Evolutionary conservation across 495 filamentous ascomycete species (phyloP).

Genomic region (Annulohypoxylon nitens): DNA sequence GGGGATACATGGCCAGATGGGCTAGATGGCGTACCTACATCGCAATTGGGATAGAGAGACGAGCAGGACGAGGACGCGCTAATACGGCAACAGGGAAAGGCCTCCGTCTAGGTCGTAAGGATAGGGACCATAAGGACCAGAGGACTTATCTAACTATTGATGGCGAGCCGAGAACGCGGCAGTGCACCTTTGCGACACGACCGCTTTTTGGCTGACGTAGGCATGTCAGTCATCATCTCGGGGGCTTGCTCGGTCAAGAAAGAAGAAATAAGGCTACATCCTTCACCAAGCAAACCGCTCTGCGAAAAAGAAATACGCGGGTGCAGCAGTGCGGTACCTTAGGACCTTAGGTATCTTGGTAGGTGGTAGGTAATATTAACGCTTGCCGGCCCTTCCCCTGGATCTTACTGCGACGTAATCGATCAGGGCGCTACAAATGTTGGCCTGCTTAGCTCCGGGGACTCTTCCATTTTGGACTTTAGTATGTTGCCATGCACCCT

Average conservation of each 20-base stretch:
- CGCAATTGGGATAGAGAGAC: not conserved
- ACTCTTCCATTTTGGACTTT: constrained; percentile 48
- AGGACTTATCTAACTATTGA: constrained; percentile 4
- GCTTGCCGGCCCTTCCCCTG: constrained; percentile 37
- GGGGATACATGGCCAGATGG: not conserved
- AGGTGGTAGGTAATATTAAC: constrained; percentile 11
- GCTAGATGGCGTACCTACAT: not conserved
- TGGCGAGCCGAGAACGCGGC: constrained; percentile 41
- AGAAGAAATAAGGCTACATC: constrained; percentile 44
- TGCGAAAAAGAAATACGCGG: not conserved
- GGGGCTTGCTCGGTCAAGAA: constrained; percentile 41
- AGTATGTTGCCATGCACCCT: constrained; percentile 45
- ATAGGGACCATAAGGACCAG: constrained; percentile 4
- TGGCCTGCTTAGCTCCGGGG: constrained; percentile 46
- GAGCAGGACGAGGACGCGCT: constrained; percentile 3
- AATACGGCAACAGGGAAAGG: constrained; percentile 17
- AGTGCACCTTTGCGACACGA: constrained; percentile 45
- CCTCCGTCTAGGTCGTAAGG: constrained; percentile 24
- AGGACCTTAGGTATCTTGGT: not conserved
- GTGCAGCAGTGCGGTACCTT: not conserved
- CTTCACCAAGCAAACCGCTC: constrained; percentile 43
- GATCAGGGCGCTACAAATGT: constrained; percentile 44
- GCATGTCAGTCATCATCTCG: constrained; percentile 42
- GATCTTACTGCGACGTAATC: constrained; percentile 49
- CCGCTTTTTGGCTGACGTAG: constrained; percentile 31